phyloP scores from a whole-genome alignment of 2,329 filamentous ascomycete species.

The Cercospora canescens region DNA sequence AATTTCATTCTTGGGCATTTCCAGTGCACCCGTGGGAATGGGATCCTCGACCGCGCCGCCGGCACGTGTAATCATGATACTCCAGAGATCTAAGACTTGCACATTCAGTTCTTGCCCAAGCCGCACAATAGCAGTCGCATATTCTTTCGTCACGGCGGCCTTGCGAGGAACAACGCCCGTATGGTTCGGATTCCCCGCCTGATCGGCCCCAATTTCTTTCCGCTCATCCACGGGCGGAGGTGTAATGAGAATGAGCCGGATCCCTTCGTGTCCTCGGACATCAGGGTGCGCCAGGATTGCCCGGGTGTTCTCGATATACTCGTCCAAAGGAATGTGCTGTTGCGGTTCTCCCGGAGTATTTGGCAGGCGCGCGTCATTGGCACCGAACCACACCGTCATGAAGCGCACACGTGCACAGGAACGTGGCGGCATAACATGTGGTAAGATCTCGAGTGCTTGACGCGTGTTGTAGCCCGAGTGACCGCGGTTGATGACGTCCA shows the following conservation, averaged over 20 bases:
- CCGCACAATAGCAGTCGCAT: conserved; percentile 64
- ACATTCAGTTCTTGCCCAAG: conserved; percentile 58
- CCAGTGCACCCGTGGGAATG: conserved; percentile 51
- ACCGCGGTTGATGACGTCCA: conserved; percentile 88
- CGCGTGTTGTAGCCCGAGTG: conserved; percentile 81
- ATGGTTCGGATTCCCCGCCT: conserved; percentile 16
- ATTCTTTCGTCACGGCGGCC: conserved; percentile 63
- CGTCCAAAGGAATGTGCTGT: conserved; percentile 78
- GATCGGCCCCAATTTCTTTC: conserved; percentile 18
- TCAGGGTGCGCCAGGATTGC: conserved; percentile 71
- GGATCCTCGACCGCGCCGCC: conserved; percentile 48
- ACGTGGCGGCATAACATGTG: conserved; percentile 69
- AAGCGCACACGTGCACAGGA: conserved; percentile 63
- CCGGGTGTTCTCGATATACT: conserved; percentile 72
- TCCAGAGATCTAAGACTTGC: conserved; percentile 76
- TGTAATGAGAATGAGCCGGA: conserved; percentile 72
- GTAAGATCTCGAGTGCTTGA: conserved; percentile 69
- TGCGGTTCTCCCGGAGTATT: conserved; percentile 53
- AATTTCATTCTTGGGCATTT: conserved; percentile 58
- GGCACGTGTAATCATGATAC: conserved; percentile 68
- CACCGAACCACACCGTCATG: conserved; percentile 69
- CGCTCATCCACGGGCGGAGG: conserved; percentile 60
- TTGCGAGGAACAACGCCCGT: conserved; percentile 46
- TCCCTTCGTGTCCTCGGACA: conserved; percentile 67
- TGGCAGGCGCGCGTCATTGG: conserved; percentile 81